Conservation (phyloP, 495 filamentous ascomycete genomes). For the Daldinia caldariorum region DNA sequence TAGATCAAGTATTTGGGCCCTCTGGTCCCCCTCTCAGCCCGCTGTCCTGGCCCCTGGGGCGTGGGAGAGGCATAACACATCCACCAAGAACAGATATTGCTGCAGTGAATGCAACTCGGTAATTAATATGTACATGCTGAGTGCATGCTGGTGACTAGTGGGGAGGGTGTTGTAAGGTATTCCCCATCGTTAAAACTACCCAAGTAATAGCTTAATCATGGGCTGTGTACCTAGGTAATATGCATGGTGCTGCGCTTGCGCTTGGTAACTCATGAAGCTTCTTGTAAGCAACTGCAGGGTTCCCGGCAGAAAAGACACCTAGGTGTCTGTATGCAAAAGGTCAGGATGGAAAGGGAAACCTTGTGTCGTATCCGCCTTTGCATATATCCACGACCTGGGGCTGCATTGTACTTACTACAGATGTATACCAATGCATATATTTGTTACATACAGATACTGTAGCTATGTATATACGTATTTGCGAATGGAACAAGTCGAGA, state of each 20-base stretch:
- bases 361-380: background rate
- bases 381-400: background rate
- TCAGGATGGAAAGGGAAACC: background rate
- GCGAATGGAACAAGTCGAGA: background rate
- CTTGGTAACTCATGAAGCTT: background rate
- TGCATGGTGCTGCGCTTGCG: background rate
- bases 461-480: background rate
- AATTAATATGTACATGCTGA: too few relatives aligned
- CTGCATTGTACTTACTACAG: background rate
- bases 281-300: background rate
- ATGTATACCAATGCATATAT: slow-evolving; percentile 5
- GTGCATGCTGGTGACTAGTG: background rate
- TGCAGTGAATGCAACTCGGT: too few relatives aligned
- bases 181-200: background rate
- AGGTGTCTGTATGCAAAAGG: background rate
- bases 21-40: slow-evolving; percentile 45
- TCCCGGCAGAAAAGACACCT: background rate
- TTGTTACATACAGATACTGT: background rate
- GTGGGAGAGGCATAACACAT: slow-evolving; percentile 38
- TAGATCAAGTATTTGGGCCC: slow-evolving; percentile 47
- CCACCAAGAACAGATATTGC: slow-evolving; percentile 26
- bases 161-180: background rate
- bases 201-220: background rate
- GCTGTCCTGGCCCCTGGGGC: slow-evolving; percentile 46
- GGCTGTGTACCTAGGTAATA: slow-evolving; percentile 5